Evolutionary conservation across 371 early-diverging fungal genomes (phyloP).

Genomic region (Lichtheimia ornata): DNA sequence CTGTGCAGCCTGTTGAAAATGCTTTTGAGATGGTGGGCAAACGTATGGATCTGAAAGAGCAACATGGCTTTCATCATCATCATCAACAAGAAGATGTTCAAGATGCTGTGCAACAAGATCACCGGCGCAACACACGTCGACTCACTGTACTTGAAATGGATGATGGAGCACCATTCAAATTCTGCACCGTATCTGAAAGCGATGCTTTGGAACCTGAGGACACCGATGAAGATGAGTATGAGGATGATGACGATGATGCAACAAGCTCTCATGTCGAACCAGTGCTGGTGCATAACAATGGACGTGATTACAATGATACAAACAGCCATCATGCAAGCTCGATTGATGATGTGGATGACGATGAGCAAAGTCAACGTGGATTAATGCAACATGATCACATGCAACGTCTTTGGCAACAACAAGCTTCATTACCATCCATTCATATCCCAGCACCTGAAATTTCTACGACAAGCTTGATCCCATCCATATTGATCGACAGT

Average conservation of each 20-base stretch:
- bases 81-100: neutral
- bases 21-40: constrained; percentile 12
- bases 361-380: constrained; percentile 2
- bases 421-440: no score
- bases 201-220: constrained; percentile 2
- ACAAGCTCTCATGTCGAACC: no score
- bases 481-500: neutral
- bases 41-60: constrained; percentile 9
- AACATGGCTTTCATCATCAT: constrained; percentile 11
- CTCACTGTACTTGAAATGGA: constrained; percentile 1
- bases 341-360: constrained; percentile 2
- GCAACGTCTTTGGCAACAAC: neutral
- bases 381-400: constrained; percentile 6
- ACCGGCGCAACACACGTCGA: neutral
- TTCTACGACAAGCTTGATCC: neutral
- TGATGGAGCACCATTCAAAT: constrained; percentile 1
- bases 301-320: neutral
- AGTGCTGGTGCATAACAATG: no score
- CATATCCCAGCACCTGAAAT: neutral
- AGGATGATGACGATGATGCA: no score
- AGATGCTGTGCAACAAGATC: neutral
- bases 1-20: neutral
- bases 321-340: neutral
- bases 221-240: no score
- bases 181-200: neutral